Percentiles rank a stretch among this genome's conserved stretches.
These are phyloP conservation scores for Scleromitrula shiraiana DNA, from an alignment of 2,329 filamentous ascomycete genomes.

Conservation along the genomic window DNA sequence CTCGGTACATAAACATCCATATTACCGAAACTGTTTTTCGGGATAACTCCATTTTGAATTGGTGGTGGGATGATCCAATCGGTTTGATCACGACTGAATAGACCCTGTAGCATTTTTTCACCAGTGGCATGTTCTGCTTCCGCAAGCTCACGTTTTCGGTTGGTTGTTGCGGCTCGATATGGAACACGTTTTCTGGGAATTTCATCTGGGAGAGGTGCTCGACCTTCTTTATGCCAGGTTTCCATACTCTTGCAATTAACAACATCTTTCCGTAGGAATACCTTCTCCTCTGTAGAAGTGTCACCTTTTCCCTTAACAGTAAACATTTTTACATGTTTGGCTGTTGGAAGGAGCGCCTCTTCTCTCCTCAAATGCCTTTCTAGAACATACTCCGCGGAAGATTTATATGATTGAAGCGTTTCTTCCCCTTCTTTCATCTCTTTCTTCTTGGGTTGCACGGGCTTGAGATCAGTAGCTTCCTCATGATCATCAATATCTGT, in stretches of 20 bases:
- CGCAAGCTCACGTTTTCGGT: constrained; percentile 80
- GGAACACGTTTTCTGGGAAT: constrained; percentile 79
- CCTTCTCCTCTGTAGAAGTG: constrained; percentile 66
- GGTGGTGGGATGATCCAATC: constrained; percentile 92
- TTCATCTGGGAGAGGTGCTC: constrained; percentile 62
- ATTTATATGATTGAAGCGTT: constrained; percentile 82
- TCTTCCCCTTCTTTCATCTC: constrained; percentile 67
- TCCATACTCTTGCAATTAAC: constrained; percentile 83
- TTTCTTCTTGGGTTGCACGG: constrained; percentile 65
- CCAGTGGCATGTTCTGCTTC: constrained; percentile 70
- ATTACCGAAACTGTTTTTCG: constrained; percentile 91
- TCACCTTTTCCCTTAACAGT: constrained; percentile 65
- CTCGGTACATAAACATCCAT: constrained; percentile 92
- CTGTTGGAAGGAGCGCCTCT: constrained; percentile 68
- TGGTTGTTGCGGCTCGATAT: constrained; percentile 82
- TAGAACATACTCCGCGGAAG: constrained; percentile 76
- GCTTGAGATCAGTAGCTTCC: constrained; percentile 67
- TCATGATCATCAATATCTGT: constrained; percentile 74
- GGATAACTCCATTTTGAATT: constrained; percentile 76
- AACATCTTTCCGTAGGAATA: constrained; percentile 73
- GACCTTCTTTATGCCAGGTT: constrained; percentile 96
- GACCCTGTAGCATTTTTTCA: constrained; percentile 74
- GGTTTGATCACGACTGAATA: constrained; percentile 80
- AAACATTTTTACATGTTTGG: constrained; percentile 67
- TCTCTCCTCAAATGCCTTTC: constrained; percentile 83